These are phyloP conservation scores for Claviceps purpurea DNA, from an alignment of 2,329 filamentous ascomycete species.

Conservation along the genomic window DNA sequence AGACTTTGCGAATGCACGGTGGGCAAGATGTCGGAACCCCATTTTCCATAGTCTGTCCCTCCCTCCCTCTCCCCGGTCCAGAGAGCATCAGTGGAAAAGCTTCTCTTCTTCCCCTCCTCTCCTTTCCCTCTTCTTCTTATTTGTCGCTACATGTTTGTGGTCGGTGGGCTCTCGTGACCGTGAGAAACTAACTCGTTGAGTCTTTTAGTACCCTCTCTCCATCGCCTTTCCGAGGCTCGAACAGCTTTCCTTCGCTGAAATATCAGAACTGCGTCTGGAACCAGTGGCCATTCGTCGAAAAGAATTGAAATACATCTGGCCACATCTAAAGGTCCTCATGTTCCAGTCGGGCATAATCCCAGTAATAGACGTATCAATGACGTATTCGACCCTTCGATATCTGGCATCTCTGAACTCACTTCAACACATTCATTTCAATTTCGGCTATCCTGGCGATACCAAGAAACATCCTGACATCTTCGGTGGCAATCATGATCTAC, in stretches of 20 bases:
- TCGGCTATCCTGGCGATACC: no score
- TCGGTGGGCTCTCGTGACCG: no score
- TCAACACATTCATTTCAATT: constrained; percentile 18
- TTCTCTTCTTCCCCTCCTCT: no score
- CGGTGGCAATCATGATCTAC: no score
- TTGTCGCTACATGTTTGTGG: no score
- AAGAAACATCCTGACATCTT: no score
- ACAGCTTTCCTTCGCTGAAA: no score
- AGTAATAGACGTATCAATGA: no score
- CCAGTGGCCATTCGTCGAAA: constrained; percentile 2
- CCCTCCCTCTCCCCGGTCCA: neutral
- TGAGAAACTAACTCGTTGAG: neutral
- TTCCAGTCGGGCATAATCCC: neutral
- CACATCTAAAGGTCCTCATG: constrained; percentile 8
- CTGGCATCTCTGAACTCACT: constrained; percentile 16
- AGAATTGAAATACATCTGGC: constrained; percentile 9
- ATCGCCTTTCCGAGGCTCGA: constrained; percentile 7
- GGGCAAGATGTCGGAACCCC: constrained; percentile 8
- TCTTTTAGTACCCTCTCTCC: constrained; percentile 11
- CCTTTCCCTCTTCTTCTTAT: no score
- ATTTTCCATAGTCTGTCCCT: constrained; percentile 4
- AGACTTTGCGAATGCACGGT: constrained; percentile 13
- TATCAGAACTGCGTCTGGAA: no score
- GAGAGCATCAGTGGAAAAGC: no score
- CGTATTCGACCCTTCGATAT: constrained; percentile 8